Base-by-base conservation (phyloP, 1,139 yeast genomes). In the Dujonia santamariae region DNA sequence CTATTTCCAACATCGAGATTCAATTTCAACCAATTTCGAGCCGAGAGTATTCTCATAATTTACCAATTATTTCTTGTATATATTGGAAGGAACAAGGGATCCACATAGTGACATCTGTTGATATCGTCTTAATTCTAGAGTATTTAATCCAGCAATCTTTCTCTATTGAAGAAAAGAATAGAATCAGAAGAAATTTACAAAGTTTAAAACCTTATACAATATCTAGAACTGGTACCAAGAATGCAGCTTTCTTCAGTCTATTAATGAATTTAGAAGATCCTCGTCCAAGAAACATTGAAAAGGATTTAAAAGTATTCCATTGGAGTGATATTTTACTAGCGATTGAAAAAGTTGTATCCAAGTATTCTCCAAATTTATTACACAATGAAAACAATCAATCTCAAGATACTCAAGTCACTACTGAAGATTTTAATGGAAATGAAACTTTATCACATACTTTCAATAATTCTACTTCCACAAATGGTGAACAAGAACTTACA, bases 231-330 rank as follows among this genome's bases (percentile, higher is more conserved):
- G 65, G 68, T 41, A 59, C 61, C n/a, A 67, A 63, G 23, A 60
- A 57, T 37, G 62, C 63, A 28, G 46, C 68, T 16, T 77, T 81
- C 46, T 82, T 80, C 60, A 65, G 70, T 38, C 55, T 75, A 31
- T 68, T 81, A 36, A 82, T 82, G 87, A 59, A 71, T 28, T 80
- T 76, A 66, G 75, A 74, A 24, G 70, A 71, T 35, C 88, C 90
- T 2, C 67, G 80, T 43, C 88, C 88, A 3, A 60, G 88, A 28
- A 80, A 80, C 47, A 82, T 82, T 37, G 87, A 80, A 48, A 82
- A 82, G 51, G 85, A 81, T 50, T 75, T 81, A 42, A 81, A 81
- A 50, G 87, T 81, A 4, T 78, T 81, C 47, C 64, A 65, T 24
- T 81, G 88, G 88, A 48, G 58, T 16, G 68, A 70, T 36, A 57